Evolutionary conservation across 177 flowering plant species (phyloP).

Genomic region (Vitis hybrid): DNA sequence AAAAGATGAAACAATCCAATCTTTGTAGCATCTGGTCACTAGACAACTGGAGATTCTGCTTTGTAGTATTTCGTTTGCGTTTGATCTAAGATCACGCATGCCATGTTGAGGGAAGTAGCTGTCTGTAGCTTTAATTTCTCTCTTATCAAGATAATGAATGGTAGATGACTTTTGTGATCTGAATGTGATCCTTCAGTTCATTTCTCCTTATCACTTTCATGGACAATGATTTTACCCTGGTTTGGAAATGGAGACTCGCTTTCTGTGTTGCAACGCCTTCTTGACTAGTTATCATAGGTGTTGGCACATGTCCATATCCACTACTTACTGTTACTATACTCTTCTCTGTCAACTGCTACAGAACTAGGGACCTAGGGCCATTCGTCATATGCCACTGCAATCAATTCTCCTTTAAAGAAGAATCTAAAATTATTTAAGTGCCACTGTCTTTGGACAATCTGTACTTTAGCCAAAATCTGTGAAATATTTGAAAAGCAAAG

Average conservation of each 20-base stretch:
- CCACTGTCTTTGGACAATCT: no score
- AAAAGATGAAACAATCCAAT: no score
- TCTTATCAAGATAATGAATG: background rate
- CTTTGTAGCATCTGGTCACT: no score
- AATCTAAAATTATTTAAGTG: background rate
- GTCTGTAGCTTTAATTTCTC: no score
- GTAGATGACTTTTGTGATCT: background rate
- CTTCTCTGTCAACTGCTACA: slow-evolving; percentile 1
- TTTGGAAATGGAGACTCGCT: background rate
- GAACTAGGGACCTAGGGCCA: background rate
- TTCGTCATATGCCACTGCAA: background rate
- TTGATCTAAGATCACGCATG: no score
- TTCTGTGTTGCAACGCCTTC: background rate
- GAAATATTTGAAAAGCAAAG: no score
- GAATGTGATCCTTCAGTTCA: background rate
- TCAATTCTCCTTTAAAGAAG: background rate
- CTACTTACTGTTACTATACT: background rate
- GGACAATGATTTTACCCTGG: background rate
- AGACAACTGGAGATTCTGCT: no score
- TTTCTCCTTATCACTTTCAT: background rate
- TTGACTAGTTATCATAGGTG: background rate
- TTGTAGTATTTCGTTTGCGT: no score
- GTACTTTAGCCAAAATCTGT: no score
- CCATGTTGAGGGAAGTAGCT: no score
- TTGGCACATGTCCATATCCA: background rate